A percentile compares a stretch with the other conserved stretches of the same genome.
Conservation (phyloP, 345 rosid genomes). For the Hevea brasiliensis region DNA sequence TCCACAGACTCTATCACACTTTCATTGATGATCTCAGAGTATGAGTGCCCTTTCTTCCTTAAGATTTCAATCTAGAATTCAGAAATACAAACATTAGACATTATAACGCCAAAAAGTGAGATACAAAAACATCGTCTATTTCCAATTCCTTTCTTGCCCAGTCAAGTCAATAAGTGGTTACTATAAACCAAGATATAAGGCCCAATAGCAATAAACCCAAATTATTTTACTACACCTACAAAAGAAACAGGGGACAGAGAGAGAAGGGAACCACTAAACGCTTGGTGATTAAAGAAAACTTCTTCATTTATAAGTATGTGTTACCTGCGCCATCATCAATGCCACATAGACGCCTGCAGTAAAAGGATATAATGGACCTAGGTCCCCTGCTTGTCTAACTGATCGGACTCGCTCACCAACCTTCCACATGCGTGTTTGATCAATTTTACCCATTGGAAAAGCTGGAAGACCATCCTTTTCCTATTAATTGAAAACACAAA, state of each 20-base stretch:
- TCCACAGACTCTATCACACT: slow-evolving; percentile 91
- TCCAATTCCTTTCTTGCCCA: neutral
- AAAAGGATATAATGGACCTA: slow-evolving; percentile 78
- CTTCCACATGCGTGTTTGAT: slow-evolving; percentile 95
- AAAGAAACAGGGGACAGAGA: neutral
- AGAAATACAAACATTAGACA: neutral
- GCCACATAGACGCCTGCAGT: slow-evolving; percentile 91
- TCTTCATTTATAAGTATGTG: too few relatives aligned
- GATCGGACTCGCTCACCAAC: slow-evolving; percentile 81
- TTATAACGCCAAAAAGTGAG: neutral
- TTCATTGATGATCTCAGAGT: slow-evolving; percentile 93
- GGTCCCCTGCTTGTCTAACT: slow-evolving; percentile 63
- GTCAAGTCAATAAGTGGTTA: neutral
- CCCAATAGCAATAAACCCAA: too few relatives aligned
- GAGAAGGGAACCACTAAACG: neutral
- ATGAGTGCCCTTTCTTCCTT: slow-evolving; percentile 95
- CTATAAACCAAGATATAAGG: neutral
- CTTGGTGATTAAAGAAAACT: neutral
- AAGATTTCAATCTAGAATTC: slow-evolving; percentile 70
- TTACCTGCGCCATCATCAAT: slow-evolving; percentile 98
- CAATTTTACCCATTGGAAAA: slow-evolving; percentile 95
- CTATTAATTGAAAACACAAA: slow-evolving; percentile 33
- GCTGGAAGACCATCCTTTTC: slow-evolving; percentile 93
- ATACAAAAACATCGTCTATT: neutral
- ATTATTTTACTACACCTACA: too few relatives aligned